Percentiles rank a stretch among this genome's conserved stretches.
Conservation (phyloP, 352 stramenopile species). For the Plasmopara muralis region DNA sequence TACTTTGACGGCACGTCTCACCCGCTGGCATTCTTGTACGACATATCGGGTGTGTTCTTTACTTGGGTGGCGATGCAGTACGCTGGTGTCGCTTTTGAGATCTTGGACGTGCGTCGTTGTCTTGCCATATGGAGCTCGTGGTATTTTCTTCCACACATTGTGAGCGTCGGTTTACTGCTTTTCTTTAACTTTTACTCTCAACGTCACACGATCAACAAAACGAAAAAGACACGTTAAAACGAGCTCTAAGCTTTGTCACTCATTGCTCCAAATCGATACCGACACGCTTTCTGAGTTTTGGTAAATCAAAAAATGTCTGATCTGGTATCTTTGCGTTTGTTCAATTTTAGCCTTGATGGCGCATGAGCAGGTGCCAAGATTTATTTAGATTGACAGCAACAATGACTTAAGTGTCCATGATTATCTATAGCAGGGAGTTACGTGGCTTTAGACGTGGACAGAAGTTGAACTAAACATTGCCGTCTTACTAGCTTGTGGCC, state of each 20-base stretch:
- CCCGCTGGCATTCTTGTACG: conserved; percentile 74
- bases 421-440: too few species aligned
- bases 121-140: conserved; percentile 71
- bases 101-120: conserved; percentile 69
- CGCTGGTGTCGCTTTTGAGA: conserved; percentile 78
- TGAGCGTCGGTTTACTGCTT: conserved; percentile 54
- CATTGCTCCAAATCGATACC: background rate
- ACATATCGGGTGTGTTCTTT: conserved; percentile 56
- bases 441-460: too few species aligned
- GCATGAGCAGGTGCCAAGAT: conserved; percentile 3
- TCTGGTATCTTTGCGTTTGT: conserved; percentile 10
- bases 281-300: conserved; percentile 3
- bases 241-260: conserved; percentile 3
- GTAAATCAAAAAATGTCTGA: conserved; percentile 24
- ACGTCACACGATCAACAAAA: conserved; percentile 9
- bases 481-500: conserved; percentile 6
- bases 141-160: conserved; percentile 74
- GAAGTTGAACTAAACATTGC: conserved; percentile 3
- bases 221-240: conserved; percentile 49
- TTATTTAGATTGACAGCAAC: conserved; percentile 15
- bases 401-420: too few species aligned
- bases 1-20: conserved; percentile 72
- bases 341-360: background rate
- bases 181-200: conserved; percentile 54
- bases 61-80: conserved; percentile 86